phyloP scores from a whole-genome alignment of 2,329 filamentous ascomycete species.

The Botryotinia globosa region DNA sequence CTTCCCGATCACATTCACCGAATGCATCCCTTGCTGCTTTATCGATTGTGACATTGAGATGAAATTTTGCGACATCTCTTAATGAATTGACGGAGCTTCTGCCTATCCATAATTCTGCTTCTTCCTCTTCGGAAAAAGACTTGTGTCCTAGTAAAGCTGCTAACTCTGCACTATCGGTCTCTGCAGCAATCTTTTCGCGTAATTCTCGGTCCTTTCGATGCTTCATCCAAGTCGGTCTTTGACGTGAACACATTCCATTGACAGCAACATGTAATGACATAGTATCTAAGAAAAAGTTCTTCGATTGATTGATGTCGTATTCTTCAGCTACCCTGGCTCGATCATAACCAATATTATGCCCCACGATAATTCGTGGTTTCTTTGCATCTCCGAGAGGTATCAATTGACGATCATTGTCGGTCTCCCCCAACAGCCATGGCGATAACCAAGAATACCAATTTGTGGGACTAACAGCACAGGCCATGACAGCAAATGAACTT shows the following conservation, averaged over 20 bases:
- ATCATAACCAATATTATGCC: conserved; percentile 96
- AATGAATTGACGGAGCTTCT: conserved; percentile 93
- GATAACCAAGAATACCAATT: conserved; percentile 98
- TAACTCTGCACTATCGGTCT: conserved; percentile 69
- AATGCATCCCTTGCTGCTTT: conserved; percentile 86
- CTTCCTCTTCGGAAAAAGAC: conserved; percentile 74
- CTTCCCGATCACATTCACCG: conserved; percentile 71
- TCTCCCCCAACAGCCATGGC: conserved; percentile 87
- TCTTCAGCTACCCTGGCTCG: conserved; percentile 85
- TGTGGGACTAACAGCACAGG: conserved; percentile 83
- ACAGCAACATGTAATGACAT: conserved; percentile 98
- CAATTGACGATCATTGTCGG: conserved; percentile 71
- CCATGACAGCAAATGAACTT: conserved; percentile 91
- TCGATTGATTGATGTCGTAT: conserved; percentile 77
- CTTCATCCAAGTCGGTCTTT: conserved; percentile 96
- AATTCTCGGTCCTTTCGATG: conserved; percentile 87
- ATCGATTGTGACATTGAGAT: conserved; percentile 87
- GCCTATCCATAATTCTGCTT: conserved; percentile 85
- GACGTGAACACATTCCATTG: conserved; percentile 97
- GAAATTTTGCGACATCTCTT: conserved; percentile 93
- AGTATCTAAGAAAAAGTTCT: conserved; percentile 88
- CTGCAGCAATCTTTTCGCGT: conserved; percentile 71
- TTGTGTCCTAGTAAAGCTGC: conserved; percentile 66
- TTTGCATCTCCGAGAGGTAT: conserved; percentile 80
- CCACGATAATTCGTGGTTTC: conserved; percentile 74